A percentile compares a stretch with the other conserved stretches of the same genome.
Conservation (phyloP, 129 eudicot genomes). For the sunflower (Helianthus annuus) region HanXRQr2.0-SUNRISE NC_035439.2:134936873-134937372, state of each 20-base stretch:
- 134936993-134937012: too few species aligned
- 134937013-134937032: too few species aligned
- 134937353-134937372: neutral
- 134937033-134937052: too few species aligned
- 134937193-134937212: constrained; percentile 5
- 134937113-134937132: neutral
- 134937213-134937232: constrained; percentile 65
- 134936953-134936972: too few species aligned
- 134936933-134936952: constrained; percentile 25
- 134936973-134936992: too few species aligned
- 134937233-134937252: constrained; percentile 90
- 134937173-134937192: neutral
- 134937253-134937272: constrained; percentile 93
- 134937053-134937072: too few species aligned
- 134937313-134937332: neutral
- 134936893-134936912: constrained; percentile 72
- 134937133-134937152: neutral
- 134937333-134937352: neutral
- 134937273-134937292: constrained; percentile 91
- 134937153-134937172: constrained; percentile 10
- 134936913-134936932: constrained; percentile 89
- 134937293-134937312: constrained; percentile 89
- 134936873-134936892: constrained; percentile 81
- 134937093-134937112: neutral
- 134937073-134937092: too few species aligned